These are phyloP conservation scores for Hirsutella rhossiliensis DNA, from an alignment of 2,329 filamentous ascomycete species.

Conservation along the genomic window DNA sequence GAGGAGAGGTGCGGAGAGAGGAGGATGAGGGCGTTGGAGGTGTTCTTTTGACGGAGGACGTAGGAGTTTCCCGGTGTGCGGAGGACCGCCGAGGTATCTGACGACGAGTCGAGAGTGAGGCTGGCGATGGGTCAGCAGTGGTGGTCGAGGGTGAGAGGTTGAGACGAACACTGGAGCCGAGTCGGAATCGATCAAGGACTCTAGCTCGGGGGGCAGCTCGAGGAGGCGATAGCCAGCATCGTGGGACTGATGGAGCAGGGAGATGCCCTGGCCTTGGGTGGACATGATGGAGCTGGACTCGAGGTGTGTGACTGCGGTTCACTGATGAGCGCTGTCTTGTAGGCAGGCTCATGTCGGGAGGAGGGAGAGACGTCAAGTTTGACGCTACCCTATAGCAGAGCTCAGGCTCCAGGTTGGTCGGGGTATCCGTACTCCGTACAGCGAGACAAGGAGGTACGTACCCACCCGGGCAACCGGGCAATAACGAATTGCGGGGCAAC, in stretches of 20 bases:
- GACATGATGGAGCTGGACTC: conserved; percentile 21
- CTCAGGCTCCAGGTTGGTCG: too few species aligned
- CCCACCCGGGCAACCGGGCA: too few species aligned
- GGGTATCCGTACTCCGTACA: too few species aligned
- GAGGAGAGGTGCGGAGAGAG: conserved; percentile 22
- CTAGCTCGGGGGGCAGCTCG: conserved; percentile 48
- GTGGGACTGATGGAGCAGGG: conserved; percentile 36
- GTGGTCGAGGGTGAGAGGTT: not conserved
- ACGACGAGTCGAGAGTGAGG: conserved; percentile 35
- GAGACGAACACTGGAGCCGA: conserved; percentile 37
- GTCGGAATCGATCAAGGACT: conserved; percentile 40
- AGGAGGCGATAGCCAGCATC: conserved; percentile 45
- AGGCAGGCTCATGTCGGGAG: too few species aligned
- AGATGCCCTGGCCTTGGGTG: conserved; percentile 35
- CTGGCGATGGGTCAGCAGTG: conserved; percentile 15
- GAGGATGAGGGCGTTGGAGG: conserved; percentile 52
- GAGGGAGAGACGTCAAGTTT: too few species aligned
- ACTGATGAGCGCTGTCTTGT: too few species aligned
- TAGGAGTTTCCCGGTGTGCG: conserved; percentile 40
- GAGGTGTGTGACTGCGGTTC: too few species aligned
- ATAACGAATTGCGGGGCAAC: too few species aligned
- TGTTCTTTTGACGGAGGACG: conserved; percentile 52
- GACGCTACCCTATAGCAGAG: too few species aligned
- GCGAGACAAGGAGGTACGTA: too few species aligned
- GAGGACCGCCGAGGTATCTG: conserved; percentile 37